Evolutionary conservation across 306 rosid genomes (phyloP), one percentile per base, ranked within the genome.

Genomic region (Morella rubra): DNA sequence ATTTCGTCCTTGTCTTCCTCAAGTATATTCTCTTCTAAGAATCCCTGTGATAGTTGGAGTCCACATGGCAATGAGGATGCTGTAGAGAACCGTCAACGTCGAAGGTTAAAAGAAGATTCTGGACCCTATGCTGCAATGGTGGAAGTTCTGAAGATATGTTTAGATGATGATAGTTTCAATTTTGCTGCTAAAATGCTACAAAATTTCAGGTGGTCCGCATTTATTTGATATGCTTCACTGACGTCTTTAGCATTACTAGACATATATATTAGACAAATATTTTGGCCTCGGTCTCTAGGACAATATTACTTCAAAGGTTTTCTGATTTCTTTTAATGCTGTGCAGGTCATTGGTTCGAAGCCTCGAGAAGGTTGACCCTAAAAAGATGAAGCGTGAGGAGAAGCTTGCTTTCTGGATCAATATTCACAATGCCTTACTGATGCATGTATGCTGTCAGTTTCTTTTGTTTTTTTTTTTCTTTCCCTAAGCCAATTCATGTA

Each of bases 381-480:
- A 68, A 42, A 77, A 77, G 72, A 81, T 84, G 87, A 84, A 69
- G 73, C 82, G 82, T 9, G 85, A 80, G 76, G 82, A 84, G 87
- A 83, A 76, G 81, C 81, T 83, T 72, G 81, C 77, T 1, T 83
- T 83, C 71, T 83, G 86, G 86, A 83, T 84, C 53, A 84, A 84
- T 67, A 77, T 84, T 74, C 85, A 84, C 74, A 84, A 84, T 71
- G 80, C 87, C 66, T 64, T 84, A 49, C 74, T 81, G 74, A 81
- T 84, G 87, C 87, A 84, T 77, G 87, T 84, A 80, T 37, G 51
- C 16, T 58, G 44, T 67, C 64, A 49, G 14, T 32, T 32, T 32
- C 3, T 32, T 32, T 32, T 32, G 3, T 2, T 32, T 1, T 27
- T 27, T 27, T 27, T 32, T 32, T 32, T 2, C 37, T 32, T 32